phyloP scores from a whole-genome alignment of 2,329 filamentous ascomycete genomes.

The Raffaelea deltoideospora region DNA sequence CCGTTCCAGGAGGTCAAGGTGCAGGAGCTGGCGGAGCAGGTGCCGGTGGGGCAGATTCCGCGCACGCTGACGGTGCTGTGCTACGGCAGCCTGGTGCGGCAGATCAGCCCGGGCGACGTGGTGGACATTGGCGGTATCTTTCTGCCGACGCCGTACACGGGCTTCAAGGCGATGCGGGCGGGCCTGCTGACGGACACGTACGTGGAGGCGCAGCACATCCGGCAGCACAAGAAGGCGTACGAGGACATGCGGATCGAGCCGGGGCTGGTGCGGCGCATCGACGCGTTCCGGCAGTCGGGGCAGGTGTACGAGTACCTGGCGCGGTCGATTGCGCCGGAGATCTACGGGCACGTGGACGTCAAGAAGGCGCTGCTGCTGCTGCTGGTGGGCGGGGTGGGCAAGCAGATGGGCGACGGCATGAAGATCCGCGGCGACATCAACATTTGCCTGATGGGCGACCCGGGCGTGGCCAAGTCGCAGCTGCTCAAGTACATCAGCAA shows the following conservation, averaged over 20 bases:
- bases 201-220: constrained; percentile 82
- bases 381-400: constrained; percentile 88
- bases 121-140: constrained; percentile 93
- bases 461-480: constrained; percentile 98
- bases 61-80: constrained; percentile 80
- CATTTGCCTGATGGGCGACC: constrained; percentile 96
- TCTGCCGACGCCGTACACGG: constrained; percentile 94
- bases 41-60: constrained; percentile 94
- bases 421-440: constrained; percentile 98
- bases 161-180: constrained; percentile 91
- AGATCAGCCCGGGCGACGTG: constrained; percentile 85
- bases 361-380: constrained; percentile 96
- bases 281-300: constrained; percentile 68
- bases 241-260: constrained; percentile 79
- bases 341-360: constrained; percentile 89
- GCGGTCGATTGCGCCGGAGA: constrained; percentile 92
- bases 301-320: constrained; percentile 93
- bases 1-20: constrained; percentile 98
- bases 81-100: constrained; percentile 70
- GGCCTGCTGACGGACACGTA: constrained; percentile 96
- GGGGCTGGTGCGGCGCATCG: constrained; percentile 66
- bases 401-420: constrained; percentile 97
- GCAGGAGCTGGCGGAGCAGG: constrained; percentile 98
- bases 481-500: constrained; percentile 97
- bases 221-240: constrained; percentile 97